phyloP scores from a whole-genome alignment of 169 alveolate species.

The Amoebophrya sp. region DNA sequence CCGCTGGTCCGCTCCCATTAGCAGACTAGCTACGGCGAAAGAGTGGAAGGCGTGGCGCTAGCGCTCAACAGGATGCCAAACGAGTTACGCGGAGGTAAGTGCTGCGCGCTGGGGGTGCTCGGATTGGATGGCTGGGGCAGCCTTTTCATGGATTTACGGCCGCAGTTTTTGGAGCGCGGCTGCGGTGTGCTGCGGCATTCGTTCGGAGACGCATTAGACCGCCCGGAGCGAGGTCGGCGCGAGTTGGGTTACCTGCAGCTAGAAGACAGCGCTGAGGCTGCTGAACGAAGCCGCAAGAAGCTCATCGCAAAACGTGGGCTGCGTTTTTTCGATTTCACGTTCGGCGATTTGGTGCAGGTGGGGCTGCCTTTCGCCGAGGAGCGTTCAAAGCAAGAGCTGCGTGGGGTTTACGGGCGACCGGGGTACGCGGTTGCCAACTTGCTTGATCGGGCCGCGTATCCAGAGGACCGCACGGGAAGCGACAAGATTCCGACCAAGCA shows the following conservation, averaged over 20 bases:
- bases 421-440: not conserved
- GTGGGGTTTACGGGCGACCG: not conserved
- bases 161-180: not conserved
- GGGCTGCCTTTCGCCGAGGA: not conserved
- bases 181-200: not conserved
- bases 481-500: not conserved
- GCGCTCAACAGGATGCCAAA: not conserved
- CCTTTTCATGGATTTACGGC: not conserved
- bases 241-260: not conserved
- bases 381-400: not conserved
- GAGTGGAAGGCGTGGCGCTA: not conserved
- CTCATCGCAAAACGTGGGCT: not conserved
- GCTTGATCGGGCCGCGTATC: not conserved
- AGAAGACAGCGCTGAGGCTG: not conserved
- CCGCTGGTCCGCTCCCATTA: not conserved
- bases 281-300: not conserved
- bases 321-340: not conserved
- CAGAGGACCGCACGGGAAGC: not conserved
- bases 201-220: not conserved
- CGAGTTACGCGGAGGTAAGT: not conserved
- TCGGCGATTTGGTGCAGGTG: not conserved
- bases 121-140: not conserved
- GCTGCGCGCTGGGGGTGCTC: not conserved
- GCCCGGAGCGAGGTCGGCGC: not conserved
- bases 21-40: not conserved